Base-by-base conservation (phyloP, 1,284 basidiomycete species). In the Heterobasidion occidentale region DNA sequence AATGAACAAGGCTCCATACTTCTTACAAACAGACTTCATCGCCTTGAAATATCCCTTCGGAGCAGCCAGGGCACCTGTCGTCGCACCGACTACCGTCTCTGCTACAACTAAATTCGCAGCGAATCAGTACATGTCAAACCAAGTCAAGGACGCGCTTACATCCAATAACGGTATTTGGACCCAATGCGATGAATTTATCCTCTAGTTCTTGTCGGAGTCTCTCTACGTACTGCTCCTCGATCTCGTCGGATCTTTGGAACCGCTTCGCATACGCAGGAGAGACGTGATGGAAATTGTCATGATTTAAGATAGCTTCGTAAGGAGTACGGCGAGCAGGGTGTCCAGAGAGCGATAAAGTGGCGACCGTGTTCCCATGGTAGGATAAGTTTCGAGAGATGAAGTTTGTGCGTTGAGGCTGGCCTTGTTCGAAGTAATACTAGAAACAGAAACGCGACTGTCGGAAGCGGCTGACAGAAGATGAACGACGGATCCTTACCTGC, bases 1-100 rank as follows among this genome's bases (percentile, higher is more conserved):
- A 49, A 92, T 89, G 67, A 94, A 85, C n/a, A 94, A 70, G 1
- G 88, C 89, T 6, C 88, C 92, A 61, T 93, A 88, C 65, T 89
- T 90, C 54, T 91, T 81, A 64, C 92, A 93, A n/a, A 94, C 88
- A 7, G 81, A 81, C 64, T 90, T 90, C 81, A 94, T 90, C 4
- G 88, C 88, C 67, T 81, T 81, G 65, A 91, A 87, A 64, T 92
- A 91, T 2, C 88, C 90, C 63, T 85, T 87, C 1, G 89, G 90
- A 9, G 90, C 83, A 38, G 85, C 68, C 3, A 90, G 74, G 19
- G 79, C 84, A 34, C 92, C 92, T 0, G 86, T 84, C 0, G 91
- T 86, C 0, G 91, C 92, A 36, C 92, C 92, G 2, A 91, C 87
- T 4, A 92, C 92, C 3, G 84, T 81, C 64, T 94, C 90, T 2